Evolutionary conservation across 108 stramenopile genomes (phyloP).

Genomic region (Pseudonitzschia multistriata): DNA sequence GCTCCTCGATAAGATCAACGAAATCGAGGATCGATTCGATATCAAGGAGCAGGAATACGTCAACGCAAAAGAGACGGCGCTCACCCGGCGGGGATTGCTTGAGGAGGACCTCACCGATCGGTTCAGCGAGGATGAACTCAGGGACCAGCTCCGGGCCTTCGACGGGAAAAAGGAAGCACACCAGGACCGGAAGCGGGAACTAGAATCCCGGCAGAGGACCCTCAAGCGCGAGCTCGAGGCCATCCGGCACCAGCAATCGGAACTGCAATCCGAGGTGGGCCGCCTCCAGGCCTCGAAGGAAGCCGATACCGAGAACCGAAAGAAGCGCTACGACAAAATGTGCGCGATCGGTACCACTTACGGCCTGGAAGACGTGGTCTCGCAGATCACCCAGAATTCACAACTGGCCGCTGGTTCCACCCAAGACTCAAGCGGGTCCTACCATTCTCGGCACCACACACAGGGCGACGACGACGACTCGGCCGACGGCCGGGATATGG

Average conservation of each 20-base stretch:
- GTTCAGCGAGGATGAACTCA: constrained; percentile 51
- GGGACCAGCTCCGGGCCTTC: constrained; percentile 59
- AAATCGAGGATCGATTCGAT: constrained; percentile 37
- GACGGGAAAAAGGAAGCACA: constrained; percentile 41
- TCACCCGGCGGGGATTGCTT: constrained; percentile 45
- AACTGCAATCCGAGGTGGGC: constrained; percentile 44
- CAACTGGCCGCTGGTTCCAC: constrained; percentile 17
- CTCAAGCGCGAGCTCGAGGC: constrained; percentile 32
- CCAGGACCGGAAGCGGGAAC: constrained; percentile 29
- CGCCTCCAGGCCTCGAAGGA: constrained; percentile 62
- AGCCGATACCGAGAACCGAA: constrained; percentile 38
- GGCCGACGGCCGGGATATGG: not conserved
- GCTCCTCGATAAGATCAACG: constrained; percentile 16
- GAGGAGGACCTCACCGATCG: constrained; percentile 63
- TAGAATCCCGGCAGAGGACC: constrained; percentile 24
- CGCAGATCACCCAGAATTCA: constrained; percentile 21
- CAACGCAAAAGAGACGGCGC: not conserved
- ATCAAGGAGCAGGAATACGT: not conserved
- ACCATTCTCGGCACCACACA: constrained; percentile 9
- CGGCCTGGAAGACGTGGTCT: constrained; percentile 40
- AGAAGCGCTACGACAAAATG: constrained; percentile 63
- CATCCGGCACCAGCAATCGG: constrained; percentile 40
- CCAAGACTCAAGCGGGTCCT: constrained; percentile 33
- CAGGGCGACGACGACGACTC: constrained; percentile 18
- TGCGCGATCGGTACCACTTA: constrained; percentile 55